Evolutionary conservation across 1,139 yeast genomes (phyloP).

Genomic region (Hansenula anomala): DNA sequence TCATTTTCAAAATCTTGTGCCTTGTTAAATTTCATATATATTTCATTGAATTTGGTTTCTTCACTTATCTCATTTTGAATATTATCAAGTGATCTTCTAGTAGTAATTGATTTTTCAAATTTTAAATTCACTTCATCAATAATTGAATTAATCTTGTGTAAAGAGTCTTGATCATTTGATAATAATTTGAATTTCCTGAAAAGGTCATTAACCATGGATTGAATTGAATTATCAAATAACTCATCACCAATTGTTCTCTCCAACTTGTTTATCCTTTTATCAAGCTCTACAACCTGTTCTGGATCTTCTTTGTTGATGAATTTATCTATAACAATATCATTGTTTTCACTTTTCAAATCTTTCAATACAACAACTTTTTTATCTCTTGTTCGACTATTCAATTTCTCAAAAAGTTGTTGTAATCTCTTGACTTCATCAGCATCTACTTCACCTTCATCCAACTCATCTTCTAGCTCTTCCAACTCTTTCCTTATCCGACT

Average conservation of each 20-base stretch:
- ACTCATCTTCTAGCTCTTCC: slow-evolving; percentile 29
- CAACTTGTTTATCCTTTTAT: slow-evolving; percentile 23
- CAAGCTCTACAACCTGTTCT: slow-evolving; percentile 15
- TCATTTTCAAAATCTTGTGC: slow-evolving; percentile 31
- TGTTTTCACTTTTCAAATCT: slow-evolving; percentile 4
- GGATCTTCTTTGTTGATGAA: too few species aligned
- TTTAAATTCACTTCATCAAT: slow-evolving; percentile 33
- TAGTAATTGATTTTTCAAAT: slow-evolving; percentile 23
- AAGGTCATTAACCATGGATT: slow-evolving; percentile 21
- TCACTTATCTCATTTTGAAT: slow-evolving; percentile 12
- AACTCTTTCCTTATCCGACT: slow-evolving; percentile 42
- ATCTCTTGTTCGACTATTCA: slow-evolving; percentile 9
- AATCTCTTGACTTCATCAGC: slow-evolving; percentile 12
- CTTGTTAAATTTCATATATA: slow-evolving; percentile 34
- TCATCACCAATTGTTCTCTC: slow-evolving; percentile 16
- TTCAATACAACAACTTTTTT: slow-evolving; percentile 10
- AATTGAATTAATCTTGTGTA: slow-evolving; percentile 27
- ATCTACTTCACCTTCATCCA: slow-evolving; percentile 3
- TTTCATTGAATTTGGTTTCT: slow-evolving; percentile 30
- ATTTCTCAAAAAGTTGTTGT: slow-evolving; percentile 9
- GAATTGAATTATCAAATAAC: slow-evolving; percentile 11
- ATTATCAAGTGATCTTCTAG: slow-evolving; percentile 14
- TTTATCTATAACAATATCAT: slow-evolving; percentile 3
- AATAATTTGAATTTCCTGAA: slow-evolving; percentile 22
- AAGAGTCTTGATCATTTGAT: slow-evolving; percentile 18